phyloP scores from a whole-genome alignment of 306 rosid genomes.

The Gastrolobium villosum region DNA sequence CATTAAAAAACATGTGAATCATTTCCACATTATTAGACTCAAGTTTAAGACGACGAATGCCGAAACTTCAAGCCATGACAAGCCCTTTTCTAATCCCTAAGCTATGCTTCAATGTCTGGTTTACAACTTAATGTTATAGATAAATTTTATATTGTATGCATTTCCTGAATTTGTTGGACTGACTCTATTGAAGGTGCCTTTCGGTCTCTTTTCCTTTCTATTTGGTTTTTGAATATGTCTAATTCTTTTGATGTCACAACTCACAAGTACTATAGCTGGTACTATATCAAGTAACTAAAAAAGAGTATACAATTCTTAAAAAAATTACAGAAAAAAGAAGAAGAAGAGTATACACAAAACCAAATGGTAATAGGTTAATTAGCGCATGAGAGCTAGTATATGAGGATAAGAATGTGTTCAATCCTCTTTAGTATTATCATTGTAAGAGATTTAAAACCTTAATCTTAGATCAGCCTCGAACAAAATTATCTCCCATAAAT shows the following conservation, averaged over 20 bases:
- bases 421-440: too few relatives aligned
- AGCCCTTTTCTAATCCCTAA: not conserved
- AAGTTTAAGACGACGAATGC: conserved; percentile 5
- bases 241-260: not conserved
- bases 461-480: too few relatives aligned
- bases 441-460: too few relatives aligned
- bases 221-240: not conserved
- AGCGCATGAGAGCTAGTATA: too few relatives aligned
- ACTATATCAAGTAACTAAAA: too few relatives aligned
- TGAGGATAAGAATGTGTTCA: too few relatives aligned
- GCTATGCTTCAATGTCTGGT: not conserved
- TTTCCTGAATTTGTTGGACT: conserved; percentile 1
- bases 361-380: too few relatives aligned
- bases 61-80: conserved; percentile 30
- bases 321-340: too few relatives aligned
- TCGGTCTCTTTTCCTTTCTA: not conserved
- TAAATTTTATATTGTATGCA: not conserved
- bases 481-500: too few relatives aligned
- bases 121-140: not conserved
- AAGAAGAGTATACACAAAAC: too few relatives aligned
- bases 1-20: not conserved
- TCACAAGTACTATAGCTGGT: not conserved
- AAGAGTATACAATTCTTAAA: too few relatives aligned
- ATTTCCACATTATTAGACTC: not conserved
- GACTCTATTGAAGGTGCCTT: not conserved